These are phyloP conservation scores for Candida multigemmis DNA, from an alignment of 805 yeast species.

Conservation along the genomic window DNA sequence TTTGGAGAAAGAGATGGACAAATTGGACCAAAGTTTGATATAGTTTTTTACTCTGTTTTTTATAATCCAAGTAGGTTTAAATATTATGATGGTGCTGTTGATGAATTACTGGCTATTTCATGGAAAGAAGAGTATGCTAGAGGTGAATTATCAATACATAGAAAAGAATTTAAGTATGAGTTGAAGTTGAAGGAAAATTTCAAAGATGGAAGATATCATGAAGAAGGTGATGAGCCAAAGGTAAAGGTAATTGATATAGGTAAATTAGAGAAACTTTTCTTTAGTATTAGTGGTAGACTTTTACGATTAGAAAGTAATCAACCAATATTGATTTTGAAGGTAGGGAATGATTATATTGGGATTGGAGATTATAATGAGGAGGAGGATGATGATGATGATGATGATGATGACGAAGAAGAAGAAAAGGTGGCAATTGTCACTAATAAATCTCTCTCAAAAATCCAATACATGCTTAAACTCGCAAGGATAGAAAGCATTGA, in stretches of 20 bases:
- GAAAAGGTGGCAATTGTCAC: conserved; percentile 4
- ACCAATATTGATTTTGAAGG: conserved; percentile 62
- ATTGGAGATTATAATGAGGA: conserved; percentile 29
- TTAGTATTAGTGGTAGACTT: conserved; percentile 61
- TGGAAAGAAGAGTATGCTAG: conserved; percentile 73
- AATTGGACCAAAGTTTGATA: conserved; percentile 51
- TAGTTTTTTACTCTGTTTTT: conserved; percentile 55
- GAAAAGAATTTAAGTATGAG: conserved; percentile 28
- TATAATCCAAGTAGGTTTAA: conserved; percentile 41
- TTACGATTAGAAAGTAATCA: conserved; percentile 52
- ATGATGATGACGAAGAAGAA: conserved; percentile 14
- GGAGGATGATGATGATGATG: conserved; percentile 16
- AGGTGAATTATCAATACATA: conserved; percentile 33
- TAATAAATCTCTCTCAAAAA: no score
- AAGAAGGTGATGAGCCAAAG: conserved; percentile 37
- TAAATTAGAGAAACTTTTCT: conserved; percentile 45
- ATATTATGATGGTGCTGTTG: conserved; percentile 14
- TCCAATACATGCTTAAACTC: conserved; percentile 54
- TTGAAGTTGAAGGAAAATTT: conserved; percentile 47
- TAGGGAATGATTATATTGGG: conserved; percentile 39
- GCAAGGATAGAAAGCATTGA: conserved; percentile 54
- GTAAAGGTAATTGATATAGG: conserved; percentile 24
- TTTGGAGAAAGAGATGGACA: conserved; percentile 6
- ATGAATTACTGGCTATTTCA: conserved; percentile 33
- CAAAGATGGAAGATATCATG: conserved; percentile 68